Base-by-base conservation (phyloP, 2,329 filamentous ascomycete species). In the Cadophora gregata region DNA sequence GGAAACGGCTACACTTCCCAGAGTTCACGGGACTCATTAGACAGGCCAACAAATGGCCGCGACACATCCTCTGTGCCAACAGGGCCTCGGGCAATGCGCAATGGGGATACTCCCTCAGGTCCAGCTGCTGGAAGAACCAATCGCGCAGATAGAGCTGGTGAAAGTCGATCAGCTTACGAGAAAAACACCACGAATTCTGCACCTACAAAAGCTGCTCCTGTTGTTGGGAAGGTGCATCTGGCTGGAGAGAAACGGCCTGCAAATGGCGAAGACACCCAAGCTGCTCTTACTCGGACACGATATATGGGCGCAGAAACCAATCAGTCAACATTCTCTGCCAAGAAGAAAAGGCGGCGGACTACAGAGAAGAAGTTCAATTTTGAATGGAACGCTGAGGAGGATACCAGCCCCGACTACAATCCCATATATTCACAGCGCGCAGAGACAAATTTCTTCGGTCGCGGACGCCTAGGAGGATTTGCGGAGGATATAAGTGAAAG, bases 281-380 rank as follows among this genome's bases (percentile, higher is more conserved):
- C 90, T 10, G 87, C 89, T 31, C 81, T 96, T 66, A 88, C 93
- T 68, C 86, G 92, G 67, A 88, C 93, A 72, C 85, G 93, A 69
- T 99, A 99, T 76, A 94, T 98, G 86, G 96, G 96, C 3, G 91
- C 93, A 0, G 93, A 97, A 70, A 88, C 92, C 62, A 96, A 96
- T 71, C 87, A 90, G 70, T 94, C 91, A 4, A 97, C 87, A 45
- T 97, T 98, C 76, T 97, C 93, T 0, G 94, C 94, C 0, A 93
- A 96, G 82, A 99, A 98, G 85, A 98, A 98, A 83, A 87, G 95
- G 65, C 91, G 92, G 81, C 86, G 95, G 69, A 97, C 93, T 1
- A 96, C 93, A 0, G 95, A 97, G 76, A 93, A 94, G 80, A 98
- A 99, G 78, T 99, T 99, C 83, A 99, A 97, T 75, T 99, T 99